Conservation (phyloP, 192 early-diverging fungal genomes). For the Gamsiella multidivaricata region DNA sequence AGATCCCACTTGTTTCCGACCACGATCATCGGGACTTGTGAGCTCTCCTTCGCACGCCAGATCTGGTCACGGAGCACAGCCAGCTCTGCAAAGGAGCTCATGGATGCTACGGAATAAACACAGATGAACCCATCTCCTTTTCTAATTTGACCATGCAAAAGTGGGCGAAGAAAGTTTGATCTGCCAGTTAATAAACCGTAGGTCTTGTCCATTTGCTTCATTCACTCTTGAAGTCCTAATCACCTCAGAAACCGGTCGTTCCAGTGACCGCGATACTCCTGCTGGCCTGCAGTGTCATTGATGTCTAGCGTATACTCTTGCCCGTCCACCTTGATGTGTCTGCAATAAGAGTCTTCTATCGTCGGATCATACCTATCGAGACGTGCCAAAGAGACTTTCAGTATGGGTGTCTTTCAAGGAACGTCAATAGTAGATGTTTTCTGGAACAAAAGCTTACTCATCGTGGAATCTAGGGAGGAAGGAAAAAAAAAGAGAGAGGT, state of each 20-base stretch:
- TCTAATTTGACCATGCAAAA: slow-evolving; percentile 49
- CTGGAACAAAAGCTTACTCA: too few species aligned
- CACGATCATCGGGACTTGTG: slow-evolving; percentile 81
- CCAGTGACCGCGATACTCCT: slow-evolving; percentile 73
- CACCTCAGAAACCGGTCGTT: slow-evolving; percentile 46
- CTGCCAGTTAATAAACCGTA: too few species aligned
- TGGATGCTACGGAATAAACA: slow-evolving; percentile 83
- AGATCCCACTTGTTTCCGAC: slow-evolving; percentile 93
- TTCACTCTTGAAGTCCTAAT: too few species aligned
- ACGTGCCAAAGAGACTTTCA: too few species aligned
- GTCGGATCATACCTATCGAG: slow-evolving; percentile 54
- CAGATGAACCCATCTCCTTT: slow-evolving; percentile 87
- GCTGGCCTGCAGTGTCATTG: slow-evolving; percentile 86
- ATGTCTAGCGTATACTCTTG: slow-evolving; percentile 78
- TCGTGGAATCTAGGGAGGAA: slow-evolving; percentile 24
- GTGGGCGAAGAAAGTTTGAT: too few species aligned
- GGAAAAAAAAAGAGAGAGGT: not conserved
- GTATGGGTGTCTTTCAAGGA: slow-evolving; percentile 20
- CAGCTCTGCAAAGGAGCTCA: slow-evolving; percentile 82
- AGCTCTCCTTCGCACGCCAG: slow-evolving; percentile 82
- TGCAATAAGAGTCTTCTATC: slow-evolving; percentile 72
- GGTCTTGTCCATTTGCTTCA: not conserved
- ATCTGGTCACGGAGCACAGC: slow-evolving; percentile 78
- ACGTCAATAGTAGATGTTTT: slow-evolving; percentile 53
- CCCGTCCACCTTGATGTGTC: slow-evolving; percentile 77